phyloP scores from a whole-genome alignment of 2,329 filamentous ascomycete species.

The Magnaporthiopsis rhizophila region DNA sequence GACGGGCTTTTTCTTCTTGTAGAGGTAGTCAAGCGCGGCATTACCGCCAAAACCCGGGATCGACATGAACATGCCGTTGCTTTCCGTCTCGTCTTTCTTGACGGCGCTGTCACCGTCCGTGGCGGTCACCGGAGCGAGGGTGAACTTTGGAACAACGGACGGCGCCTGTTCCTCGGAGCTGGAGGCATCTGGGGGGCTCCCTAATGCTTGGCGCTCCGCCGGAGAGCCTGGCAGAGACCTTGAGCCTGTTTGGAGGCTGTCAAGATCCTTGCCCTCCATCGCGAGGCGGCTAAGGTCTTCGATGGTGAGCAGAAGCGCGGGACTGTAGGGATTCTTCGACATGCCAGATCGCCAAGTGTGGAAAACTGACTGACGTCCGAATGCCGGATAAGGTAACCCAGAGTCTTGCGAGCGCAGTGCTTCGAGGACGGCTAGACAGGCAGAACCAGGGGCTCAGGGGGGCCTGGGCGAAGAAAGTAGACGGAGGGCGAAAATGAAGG shows the following conservation, averaged over 20 bases:
- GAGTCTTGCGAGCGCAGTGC: neutral
- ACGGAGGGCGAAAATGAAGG: neutral
- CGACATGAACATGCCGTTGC: constrained; percentile 3
- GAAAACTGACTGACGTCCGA: neutral
- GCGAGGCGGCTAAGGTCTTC: neutral
- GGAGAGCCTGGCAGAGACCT: too few species aligned
- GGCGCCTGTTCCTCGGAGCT: neutral
- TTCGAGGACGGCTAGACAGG: neutral
- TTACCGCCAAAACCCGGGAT: neutral
- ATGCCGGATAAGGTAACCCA: neutral
- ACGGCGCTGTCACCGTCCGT: neutral
- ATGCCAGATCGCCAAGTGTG: neutral
- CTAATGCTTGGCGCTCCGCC: neutral
- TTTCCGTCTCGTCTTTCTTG: neutral
- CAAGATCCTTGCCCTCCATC: neutral
- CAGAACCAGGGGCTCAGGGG: neutral
- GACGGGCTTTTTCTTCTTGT: constrained; percentile 11
- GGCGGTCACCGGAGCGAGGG: neutral
- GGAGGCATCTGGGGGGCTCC: neutral
- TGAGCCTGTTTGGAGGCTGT: neutral
- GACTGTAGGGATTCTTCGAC: neutral
- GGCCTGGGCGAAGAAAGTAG: neutral
- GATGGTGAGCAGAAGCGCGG: neutral
- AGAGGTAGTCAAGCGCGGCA: constrained; percentile 4
- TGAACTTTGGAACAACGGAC: neutral